Evolutionary conservation across 75 land plant genomes (phyloP).

Genomic region (Ceratopteris richardii): DNA sequence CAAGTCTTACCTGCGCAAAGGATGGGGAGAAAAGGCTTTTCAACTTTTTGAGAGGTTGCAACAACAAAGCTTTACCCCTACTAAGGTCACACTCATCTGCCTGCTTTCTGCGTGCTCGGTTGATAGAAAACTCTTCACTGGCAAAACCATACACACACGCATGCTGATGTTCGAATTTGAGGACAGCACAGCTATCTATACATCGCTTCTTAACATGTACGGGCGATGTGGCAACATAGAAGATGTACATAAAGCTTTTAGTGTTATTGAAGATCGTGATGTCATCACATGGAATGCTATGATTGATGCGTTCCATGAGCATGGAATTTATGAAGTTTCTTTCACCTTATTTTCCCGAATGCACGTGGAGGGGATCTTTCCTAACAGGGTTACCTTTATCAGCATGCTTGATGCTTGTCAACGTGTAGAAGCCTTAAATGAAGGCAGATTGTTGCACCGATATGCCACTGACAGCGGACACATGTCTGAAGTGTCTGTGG

Average conservation of each 20-base stretch:
- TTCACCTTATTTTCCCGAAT: constrained; percentile 9
- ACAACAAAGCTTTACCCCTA: neutral
- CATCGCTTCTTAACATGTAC: constrained; percentile 31
- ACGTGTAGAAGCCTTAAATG: constrained; percentile 1
- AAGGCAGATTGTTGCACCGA: constrained; percentile 5
- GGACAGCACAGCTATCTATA: constrained; percentile 9
- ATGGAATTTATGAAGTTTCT: constrained; percentile 1
- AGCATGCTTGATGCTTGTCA: constrained; percentile 10
- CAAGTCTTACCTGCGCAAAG: constrained; percentile 11
- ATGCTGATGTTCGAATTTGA: constrained; percentile 4
- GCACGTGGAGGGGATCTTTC: constrained; percentile 4
- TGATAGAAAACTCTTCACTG: constrained; percentile 4
- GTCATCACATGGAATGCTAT: constrained; percentile 14
- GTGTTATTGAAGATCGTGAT: constrained; percentile 7
- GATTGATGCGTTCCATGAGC: constrained; percentile 2
- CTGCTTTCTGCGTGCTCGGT: constrained; percentile 22
- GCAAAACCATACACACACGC: constrained; percentile 19
- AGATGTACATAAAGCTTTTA: constrained; percentile 8
- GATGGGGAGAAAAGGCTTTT: constrained; percentile 7
- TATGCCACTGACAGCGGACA: neutral
- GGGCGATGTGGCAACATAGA: constrained; percentile 20
- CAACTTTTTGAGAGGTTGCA: constrained; percentile 11
- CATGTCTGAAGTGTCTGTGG: constrained; percentile 1
- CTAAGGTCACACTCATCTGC: constrained; percentile 11
- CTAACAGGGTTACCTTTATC: constrained; percentile 8